These are phyloP conservation scores for Nemophila menziesii DNA, from an alignment of 257 asterid species.

Conservation along the genomic window DNA sequence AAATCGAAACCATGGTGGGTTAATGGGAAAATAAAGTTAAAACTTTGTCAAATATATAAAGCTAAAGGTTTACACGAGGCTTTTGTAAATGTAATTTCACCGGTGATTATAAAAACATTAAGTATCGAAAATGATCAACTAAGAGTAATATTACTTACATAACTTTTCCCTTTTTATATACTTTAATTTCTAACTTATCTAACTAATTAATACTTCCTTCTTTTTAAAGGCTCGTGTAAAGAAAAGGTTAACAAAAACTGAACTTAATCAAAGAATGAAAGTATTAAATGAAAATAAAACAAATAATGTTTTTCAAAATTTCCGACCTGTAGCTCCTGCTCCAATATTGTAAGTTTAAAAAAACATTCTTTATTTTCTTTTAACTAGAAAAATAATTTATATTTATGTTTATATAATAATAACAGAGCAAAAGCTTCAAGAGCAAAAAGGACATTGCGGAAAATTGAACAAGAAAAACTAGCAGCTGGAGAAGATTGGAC, in stretches of 20 bases:
- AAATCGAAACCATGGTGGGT: slow-evolving; percentile 8
- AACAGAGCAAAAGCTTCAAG: slow-evolving; percentile 2
- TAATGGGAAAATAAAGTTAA: slow-evolving; percentile 6
- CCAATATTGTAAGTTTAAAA: not conserved
- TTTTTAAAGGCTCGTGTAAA: slow-evolving; percentile 2
- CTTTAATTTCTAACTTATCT: not conserved
- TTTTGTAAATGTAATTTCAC: slow-evolving; percentile 8
- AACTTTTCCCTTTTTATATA: not conserved
- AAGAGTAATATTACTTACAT: too few relatives aligned
- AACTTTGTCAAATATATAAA: slow-evolving; percentile 9
- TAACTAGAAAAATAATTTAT: not conserved
- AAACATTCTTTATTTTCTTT: not conserved
- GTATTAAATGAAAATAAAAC: slow-evolving; percentile 4
- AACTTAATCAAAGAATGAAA: slow-evolving; percentile 8
- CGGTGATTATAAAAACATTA: slow-evolving; percentile 7
- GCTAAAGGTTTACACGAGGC: slow-evolving; percentile 7
- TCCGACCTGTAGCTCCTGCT: slow-evolving; percentile 8
- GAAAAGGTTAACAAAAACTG: slow-evolving; percentile 5
- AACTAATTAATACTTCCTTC: not conserved
- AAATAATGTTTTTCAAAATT: slow-evolving; percentile 3
- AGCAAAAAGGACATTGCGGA: slow-evolving; percentile 12
- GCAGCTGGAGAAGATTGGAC: slow-evolving; percentile 11
- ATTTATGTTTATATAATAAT: not conserved
- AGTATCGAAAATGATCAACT: not conserved
- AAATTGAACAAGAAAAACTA: not conserved